These are phyloP conservation scores for Lentinula raphanica DNA, from an alignment of 768 basidiomycete species.

Conservation along the genomic window DNA sequence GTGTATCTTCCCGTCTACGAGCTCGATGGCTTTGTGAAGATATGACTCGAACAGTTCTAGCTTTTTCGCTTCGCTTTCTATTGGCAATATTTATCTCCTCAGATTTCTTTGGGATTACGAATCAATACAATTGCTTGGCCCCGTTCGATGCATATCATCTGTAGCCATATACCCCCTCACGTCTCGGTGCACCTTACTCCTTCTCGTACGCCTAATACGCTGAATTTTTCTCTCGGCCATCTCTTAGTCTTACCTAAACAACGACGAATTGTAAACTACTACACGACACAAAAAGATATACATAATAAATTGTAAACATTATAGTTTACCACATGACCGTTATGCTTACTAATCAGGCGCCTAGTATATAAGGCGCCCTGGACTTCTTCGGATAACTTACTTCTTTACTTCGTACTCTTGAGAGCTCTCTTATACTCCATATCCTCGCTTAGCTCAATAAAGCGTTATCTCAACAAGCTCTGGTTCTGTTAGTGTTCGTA, in stretches of 20 bases:
- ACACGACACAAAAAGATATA: background rate
- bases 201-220: background rate
- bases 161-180: background rate
- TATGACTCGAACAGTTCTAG: background rate
- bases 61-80: background rate
- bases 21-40: conserved; percentile 49
- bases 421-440: no score
- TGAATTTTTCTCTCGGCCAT: background rate
- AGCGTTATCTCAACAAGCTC: no score
- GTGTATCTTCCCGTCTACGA: conserved; percentile 78
- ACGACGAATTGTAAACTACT: background rate
- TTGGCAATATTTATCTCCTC: background rate
- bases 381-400: no score
- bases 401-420: no score
- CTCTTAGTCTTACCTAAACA: background rate
- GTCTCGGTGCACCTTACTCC: background rate
- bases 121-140: background rate
- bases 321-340: no score
- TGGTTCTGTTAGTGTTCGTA: no score
- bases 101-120: background rate
- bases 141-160: conserved; percentile 3
- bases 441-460: no score
- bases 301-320: background rate
- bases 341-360: no score
- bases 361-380: no score